Conservation (phyloP, 208 protist genomes). For the Trypanosoma platydactyli region DNA sequence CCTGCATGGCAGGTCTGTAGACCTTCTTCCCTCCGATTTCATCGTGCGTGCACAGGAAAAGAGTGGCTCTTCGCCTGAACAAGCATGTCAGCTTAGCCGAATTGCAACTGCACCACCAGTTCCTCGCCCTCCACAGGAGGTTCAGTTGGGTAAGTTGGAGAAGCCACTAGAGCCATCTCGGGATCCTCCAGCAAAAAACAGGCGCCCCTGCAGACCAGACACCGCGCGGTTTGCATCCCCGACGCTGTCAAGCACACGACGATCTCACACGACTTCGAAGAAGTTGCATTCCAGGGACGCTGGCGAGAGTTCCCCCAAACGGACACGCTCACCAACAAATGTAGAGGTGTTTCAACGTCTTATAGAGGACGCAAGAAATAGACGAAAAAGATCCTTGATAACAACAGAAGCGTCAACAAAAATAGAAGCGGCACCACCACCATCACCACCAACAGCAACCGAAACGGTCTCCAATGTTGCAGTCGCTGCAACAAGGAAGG, state of each 20-base stretch:
- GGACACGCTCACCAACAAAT: not conserved
- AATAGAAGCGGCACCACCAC: not conserved
- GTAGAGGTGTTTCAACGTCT: slow-evolving; percentile 27
- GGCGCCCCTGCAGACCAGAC: not conserved
- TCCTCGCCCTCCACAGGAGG: not conserved
- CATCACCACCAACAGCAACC: not conserved
- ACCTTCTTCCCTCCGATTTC: not conserved
- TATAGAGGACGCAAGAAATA: slow-evolving; percentile 26
- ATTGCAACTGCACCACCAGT: not conserved
- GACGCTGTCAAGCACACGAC: slow-evolving; percentile 25
- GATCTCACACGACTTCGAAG: not conserved
- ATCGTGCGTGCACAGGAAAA: not conserved
- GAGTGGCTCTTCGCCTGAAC: not conserved
- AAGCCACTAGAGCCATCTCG: not conserved
- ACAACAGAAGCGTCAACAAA: not conserved
- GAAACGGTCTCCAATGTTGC: not conserved
- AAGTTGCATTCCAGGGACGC: not conserved
- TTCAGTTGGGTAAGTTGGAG: not conserved
- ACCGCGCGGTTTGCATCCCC: slow-evolving; percentile 19
- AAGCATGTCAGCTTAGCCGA: not conserved
- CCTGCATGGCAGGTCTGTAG: slow-evolving; percentile 6
- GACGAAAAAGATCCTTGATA: slow-evolving; percentile 1
- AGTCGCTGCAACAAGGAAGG: not conserved
- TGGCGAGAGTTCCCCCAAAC: not conserved
- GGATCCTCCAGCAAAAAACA: not conserved